Conservation (phyloP, 352 stramenopile species). For the Saprolegnia parasitica region DNA sequence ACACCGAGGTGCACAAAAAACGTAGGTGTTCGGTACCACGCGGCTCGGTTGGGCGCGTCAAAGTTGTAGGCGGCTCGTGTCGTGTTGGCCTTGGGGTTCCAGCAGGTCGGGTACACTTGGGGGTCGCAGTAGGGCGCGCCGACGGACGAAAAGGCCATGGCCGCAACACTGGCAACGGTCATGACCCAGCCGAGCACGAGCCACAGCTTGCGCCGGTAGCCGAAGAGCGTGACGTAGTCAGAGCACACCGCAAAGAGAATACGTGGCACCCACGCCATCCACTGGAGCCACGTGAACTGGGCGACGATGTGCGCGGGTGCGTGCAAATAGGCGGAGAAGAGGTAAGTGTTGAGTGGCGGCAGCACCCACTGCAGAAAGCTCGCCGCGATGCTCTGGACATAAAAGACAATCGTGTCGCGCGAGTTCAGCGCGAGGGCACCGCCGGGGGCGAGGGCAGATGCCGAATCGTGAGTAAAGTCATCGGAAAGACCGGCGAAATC, state of each 20-base stretch:
- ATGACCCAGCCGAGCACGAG: neutral
- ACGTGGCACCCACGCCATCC: neutral
- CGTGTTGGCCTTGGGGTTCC: neutral
- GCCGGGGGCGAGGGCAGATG: neutral
- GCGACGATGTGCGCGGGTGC: neutral
- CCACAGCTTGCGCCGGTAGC: neutral
- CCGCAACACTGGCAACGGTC: neutral
- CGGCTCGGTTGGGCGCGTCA: neutral
- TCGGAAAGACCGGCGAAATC: neutral
- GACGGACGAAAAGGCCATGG: neutral
- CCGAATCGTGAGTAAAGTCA: neutral
- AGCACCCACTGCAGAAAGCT: neutral
- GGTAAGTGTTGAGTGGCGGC: neutral
- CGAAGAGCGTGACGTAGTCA: neutral
- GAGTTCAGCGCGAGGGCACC: neutral
- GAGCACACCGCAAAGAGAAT: neutral
- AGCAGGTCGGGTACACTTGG: neutral
- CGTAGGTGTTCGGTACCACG: neutral
- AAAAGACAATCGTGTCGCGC: neutral
- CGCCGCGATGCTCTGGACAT: neutral
- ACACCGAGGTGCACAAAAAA: neutral
- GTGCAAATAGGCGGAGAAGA: neutral
- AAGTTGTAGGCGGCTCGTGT: neutral
- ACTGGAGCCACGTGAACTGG: neutral
- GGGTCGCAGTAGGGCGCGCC: neutral